These are phyloP conservation scores for Yamadazyma endophytica DNA, from an alignment of 805 yeast genomes.

Conservation along the genomic window DNA sequence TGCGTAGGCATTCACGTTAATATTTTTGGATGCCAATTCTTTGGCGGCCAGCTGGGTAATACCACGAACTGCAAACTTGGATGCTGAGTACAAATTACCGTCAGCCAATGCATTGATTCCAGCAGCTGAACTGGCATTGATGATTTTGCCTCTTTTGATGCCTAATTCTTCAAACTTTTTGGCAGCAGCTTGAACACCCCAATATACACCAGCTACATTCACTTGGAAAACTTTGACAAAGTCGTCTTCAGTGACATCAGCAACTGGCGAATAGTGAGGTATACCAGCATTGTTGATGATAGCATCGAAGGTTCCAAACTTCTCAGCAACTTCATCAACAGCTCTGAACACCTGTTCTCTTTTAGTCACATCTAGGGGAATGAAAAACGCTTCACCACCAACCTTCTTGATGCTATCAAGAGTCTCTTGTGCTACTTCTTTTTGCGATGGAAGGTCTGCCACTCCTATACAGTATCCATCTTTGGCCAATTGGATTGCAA, in stretches of 20 bases:
- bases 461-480: constrained; percentile 2
- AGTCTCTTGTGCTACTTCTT: neutral
- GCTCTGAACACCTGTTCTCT: neutral
- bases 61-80: constrained; percentile 33
- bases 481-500: constrained; percentile 21
- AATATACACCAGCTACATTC: constrained; percentile 9
- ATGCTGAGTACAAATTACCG: constrained; percentile 26
- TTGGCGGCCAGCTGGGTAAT: constrained; percentile 34
- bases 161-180: constrained; percentile 6
- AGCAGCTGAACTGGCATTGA: constrained; percentile 31
- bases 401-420: neutral
- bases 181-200: constrained; percentile 5
- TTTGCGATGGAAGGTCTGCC: neutral
- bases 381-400: neutral
- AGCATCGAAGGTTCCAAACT: neutral
- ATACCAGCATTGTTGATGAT: constrained; percentile 11
- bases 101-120: constrained; percentile 25
- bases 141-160: constrained; percentile 26
- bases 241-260: constrained; percentile 7
- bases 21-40: constrained; percentile 27
- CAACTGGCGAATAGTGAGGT: constrained; percentile 2
- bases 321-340: neutral
- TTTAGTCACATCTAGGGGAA: neutral
- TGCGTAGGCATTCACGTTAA: constrained; percentile 32
- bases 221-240: constrained; percentile 7